Evolutionary conservation across 805 yeast genomes (phyloP).

Genomic region (Saccharomycopsis olivae): DNA sequence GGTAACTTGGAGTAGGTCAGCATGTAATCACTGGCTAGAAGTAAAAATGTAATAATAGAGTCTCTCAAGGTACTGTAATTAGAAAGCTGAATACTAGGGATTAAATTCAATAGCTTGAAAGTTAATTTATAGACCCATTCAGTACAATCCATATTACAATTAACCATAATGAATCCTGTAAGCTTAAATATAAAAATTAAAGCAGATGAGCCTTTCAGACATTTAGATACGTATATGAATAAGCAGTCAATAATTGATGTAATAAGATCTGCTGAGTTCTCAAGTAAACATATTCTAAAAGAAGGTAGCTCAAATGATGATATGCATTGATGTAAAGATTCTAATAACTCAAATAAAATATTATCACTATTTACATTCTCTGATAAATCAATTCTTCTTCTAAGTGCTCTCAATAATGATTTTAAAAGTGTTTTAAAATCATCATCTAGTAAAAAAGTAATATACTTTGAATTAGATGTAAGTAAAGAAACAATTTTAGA

Average conservation of each 20-base stretch:
- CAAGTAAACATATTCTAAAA: constrained; percentile 18
- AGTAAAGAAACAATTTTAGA: constrained; percentile 23
- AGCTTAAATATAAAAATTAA: constrained; percentile 7
- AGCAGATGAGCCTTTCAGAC: background rate
- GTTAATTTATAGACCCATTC: constrained; percentile 1
- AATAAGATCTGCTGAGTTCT: constrained; percentile 2
- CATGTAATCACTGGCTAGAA: constrained; percentile 4
- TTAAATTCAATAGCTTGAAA: constrained; percentile 1
- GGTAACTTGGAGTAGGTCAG: background rate
- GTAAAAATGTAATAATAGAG: constrained; percentile 7
- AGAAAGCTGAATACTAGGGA: constrained; percentile 4
- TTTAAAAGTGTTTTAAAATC: constrained; percentile 5
- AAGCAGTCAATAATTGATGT: constrained; percentile 4
- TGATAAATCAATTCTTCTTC: background rate
- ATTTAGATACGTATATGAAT: background rate
- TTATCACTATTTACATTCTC: background rate
- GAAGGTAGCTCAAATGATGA: constrained; percentile 9
- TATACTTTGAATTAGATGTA: constrained; percentile 19
- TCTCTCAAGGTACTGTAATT: constrained; percentile 9
- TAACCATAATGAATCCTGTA: constrained; percentile 4
- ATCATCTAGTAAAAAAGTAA: constrained; percentile 18
- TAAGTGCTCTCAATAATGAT: background rate
- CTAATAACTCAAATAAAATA: background rate
- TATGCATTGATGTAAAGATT: background rate
- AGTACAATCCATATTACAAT: constrained; percentile 1